These are phyloP conservation scores for Diaporthe ampelina DNA, from an alignment of 2,329 filamentous ascomycete species.

Conservation along the genomic window DNA sequence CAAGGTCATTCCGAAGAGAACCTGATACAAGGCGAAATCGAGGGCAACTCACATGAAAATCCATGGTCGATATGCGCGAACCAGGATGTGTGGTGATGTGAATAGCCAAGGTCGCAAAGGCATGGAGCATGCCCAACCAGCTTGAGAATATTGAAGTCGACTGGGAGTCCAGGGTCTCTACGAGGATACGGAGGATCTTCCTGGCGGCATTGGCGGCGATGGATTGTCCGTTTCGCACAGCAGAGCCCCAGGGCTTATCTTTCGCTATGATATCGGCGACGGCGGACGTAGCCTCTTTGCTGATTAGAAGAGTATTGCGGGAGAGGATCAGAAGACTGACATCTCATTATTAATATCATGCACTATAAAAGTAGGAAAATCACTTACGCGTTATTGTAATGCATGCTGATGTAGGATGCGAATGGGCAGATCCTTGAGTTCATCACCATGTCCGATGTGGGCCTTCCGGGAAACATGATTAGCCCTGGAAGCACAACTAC, in stretches of 20 bases:
- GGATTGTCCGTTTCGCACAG: constrained; percentile 1
- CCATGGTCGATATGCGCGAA: background rate
- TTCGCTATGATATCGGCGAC: background rate
- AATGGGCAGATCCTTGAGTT: background rate
- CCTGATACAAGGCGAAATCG: too few species aligned
- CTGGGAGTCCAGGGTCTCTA: background rate
- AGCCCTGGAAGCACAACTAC: background rate
- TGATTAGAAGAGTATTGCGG: constrained; percentile 2
- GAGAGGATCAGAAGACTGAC: background rate
- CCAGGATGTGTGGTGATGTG: background rate
- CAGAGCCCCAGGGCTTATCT: background rate
- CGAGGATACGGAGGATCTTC: background rate
- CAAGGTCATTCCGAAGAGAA: background rate
- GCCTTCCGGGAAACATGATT: background rate
- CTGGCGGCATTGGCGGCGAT: background rate
- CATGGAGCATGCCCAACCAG: background rate
- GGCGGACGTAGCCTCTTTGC: background rate
- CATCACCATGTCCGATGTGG: background rate
- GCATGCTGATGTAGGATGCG: background rate
- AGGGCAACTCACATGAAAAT: background rate
- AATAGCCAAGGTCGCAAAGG: background rate
- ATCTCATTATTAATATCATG: background rate
- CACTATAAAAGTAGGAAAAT: too few species aligned
- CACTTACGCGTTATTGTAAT: background rate
- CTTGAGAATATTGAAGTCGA: background rate